Conservation (phyloP, 2,329 filamentous ascomycete genomes). For the Trichophyton simii region DNA sequence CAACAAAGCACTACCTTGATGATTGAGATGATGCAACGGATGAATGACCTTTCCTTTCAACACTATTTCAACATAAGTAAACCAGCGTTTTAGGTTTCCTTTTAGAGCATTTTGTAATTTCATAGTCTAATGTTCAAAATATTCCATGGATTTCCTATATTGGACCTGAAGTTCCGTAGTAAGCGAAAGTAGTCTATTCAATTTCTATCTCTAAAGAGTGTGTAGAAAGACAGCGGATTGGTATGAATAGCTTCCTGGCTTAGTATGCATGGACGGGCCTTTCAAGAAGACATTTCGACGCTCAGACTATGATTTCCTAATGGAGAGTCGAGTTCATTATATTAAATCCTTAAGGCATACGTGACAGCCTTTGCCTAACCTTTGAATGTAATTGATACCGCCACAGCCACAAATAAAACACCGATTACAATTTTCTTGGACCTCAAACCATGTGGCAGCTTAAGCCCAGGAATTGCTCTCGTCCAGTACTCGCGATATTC, state of each 20-base stretch:
- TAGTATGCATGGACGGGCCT: not conserved
- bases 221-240: not conserved
- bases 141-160: not conserved
- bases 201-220: not conserved
- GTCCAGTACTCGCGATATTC: not conserved
- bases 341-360: not conserved
- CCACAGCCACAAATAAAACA: not conserved
- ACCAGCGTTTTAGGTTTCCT: not conserved
- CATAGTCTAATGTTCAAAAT: not conserved
- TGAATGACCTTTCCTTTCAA: not conserved
- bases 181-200: not conserved
- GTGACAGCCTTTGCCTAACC: not conserved
- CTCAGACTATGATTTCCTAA: not conserved
- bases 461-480: not conserved
- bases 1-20: conserved; percentile 5
- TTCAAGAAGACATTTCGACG: not conserved
- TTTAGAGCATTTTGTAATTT: conserved; percentile 1
- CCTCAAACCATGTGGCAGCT: not conserved
- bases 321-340: not conserved
- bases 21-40: conserved; percentile 5
- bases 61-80: conserved; percentile 5
- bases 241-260: not conserved
- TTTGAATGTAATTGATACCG: not conserved
- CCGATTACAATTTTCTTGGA: not conserved
- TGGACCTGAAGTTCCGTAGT: not conserved